These are phyloP conservation scores for Saturnispora saitoi DNA, from an alignment of 805 yeast species.

Conservation along the genomic window DNA sequence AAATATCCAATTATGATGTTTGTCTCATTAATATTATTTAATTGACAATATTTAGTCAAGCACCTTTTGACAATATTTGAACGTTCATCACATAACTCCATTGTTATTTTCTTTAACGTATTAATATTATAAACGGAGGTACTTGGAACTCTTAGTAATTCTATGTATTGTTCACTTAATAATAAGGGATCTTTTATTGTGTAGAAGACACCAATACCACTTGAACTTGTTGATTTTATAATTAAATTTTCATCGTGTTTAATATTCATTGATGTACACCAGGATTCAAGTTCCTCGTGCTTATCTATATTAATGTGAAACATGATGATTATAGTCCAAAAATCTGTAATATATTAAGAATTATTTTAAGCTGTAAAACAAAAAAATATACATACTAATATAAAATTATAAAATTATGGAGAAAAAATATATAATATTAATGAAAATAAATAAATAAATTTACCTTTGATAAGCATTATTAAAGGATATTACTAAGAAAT, in stretches of 20 bases:
- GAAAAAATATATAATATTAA: neutral
- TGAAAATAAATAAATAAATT: neutral
- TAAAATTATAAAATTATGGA: neutral
- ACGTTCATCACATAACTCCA: slow-evolving; percentile 15
- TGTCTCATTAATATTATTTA: slow-evolving; percentile 19
- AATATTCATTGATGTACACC: slow-evolving; percentile 14
- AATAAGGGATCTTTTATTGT: neutral
- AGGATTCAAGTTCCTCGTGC: neutral
- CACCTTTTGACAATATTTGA: slow-evolving; percentile 14
- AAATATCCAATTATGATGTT: slow-evolving; percentile 21
- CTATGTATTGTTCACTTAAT: slow-evolving; percentile 17
- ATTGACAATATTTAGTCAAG: slow-evolving; percentile 12
- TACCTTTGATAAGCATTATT: neutral
- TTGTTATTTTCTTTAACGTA: slow-evolving; percentile 17
- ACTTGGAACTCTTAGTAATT: slow-evolving; percentile 33
- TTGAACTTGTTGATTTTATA: slow-evolving; percentile 11
- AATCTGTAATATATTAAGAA: neutral
- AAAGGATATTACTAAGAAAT: slow-evolving; percentile 28
- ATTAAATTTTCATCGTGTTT: slow-evolving; percentile 9
- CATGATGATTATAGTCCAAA: neutral
- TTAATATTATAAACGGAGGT: slow-evolving; percentile 27
- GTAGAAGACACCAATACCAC: slow-evolving; percentile 32
- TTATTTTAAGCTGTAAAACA: neutral
- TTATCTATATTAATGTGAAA: slow-evolving; percentile 4
- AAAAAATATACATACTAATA: neutral